Conservation (phyloP, 768 basidiomycete genomes). For the Naganishia randhawae region DNA sequence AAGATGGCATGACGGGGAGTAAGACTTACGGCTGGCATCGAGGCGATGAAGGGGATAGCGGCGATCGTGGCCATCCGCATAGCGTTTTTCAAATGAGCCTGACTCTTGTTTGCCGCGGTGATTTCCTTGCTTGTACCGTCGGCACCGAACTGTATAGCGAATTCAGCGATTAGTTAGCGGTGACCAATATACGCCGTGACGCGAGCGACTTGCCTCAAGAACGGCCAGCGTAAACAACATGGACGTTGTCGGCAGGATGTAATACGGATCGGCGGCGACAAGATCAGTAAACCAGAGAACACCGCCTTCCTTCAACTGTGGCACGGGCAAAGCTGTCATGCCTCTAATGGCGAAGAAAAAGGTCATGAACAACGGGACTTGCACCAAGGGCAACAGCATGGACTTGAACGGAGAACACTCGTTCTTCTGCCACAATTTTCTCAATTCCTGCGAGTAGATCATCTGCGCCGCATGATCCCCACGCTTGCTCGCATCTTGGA, state of each 20-base stretch:
- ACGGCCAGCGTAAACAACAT: slow-evolving; percentile 65
- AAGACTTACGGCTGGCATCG: slow-evolving; percentile 68
- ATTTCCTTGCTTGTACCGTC: slow-evolving; percentile 52
- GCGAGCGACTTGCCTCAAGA: slow-evolving; percentile 62
- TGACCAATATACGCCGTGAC: background rate
- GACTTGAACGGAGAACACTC: slow-evolving; percentile 62
- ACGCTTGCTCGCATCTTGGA: slow-evolving; percentile 53
- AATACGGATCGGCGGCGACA: slow-evolving; percentile 71
- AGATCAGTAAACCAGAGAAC: slow-evolving; percentile 70
- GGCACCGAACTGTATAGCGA: slow-evolving; percentile 55
- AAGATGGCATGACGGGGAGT: background rate
- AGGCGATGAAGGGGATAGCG: slow-evolving; percentile 58
- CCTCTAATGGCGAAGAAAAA: slow-evolving; percentile 76
- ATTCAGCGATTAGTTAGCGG: background rate
- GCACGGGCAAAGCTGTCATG: slow-evolving; percentile 67
- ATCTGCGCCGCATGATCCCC: slow-evolving; percentile 54
- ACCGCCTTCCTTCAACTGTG: slow-evolving; percentile 73
- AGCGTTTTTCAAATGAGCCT: slow-evolving; percentile 66
- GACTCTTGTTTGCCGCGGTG: slow-evolving; percentile 48
- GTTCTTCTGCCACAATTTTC: slow-evolving; percentile 61
- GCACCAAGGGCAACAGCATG: slow-evolving; percentile 61
- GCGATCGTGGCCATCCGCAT: slow-evolving; percentile 61
- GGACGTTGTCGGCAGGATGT: slow-evolving; percentile 63
- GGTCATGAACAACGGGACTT: slow-evolving; percentile 71
- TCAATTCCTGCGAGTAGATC: slow-evolving; percentile 55